These are phyloP conservation scores for Acanthamoeba rhysodes DNA, from an alignment of 208 protist genomes.

Conservation along the genomic window DNA sequence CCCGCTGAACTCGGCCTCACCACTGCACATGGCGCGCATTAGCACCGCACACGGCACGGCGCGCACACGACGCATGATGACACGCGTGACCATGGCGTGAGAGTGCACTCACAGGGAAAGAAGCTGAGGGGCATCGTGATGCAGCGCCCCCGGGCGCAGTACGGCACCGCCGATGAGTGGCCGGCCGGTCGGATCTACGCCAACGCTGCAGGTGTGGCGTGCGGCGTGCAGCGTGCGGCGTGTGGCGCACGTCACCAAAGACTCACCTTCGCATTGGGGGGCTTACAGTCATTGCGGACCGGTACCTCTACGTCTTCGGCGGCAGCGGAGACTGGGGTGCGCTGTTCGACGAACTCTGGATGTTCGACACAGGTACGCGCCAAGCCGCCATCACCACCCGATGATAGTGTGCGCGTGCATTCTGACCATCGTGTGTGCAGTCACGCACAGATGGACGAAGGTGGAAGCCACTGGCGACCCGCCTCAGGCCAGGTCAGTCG, in stretches of 20 bases:
- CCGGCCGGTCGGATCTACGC: not conserved
- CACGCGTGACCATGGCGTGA: too few species aligned
- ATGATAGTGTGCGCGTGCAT: too few species aligned
- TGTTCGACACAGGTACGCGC: conserved; percentile 8
- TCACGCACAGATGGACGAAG: not conserved
- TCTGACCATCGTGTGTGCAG: too few species aligned
- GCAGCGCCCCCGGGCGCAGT: not conserved
- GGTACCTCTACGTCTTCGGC: conserved; percentile 11
- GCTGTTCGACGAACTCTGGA: not conserved
- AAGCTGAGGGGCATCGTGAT: not conserved
- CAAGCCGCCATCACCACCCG: too few species aligned
- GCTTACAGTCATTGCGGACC: not conserved
- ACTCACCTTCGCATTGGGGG: too few species aligned
- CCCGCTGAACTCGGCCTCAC: too few species aligned
- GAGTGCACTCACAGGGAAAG: not conserved
- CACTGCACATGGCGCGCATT: too few species aligned
- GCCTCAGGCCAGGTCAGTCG: not conserved
- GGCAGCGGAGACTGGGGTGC: not conserved
- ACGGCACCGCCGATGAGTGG: not conserved
- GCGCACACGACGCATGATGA: too few species aligned
- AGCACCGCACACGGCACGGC: too few species aligned
- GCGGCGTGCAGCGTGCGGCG: too few species aligned
- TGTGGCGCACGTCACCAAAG: too few species aligned
- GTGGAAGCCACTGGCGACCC: not conserved
- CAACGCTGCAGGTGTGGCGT: not conserved